Base-by-base conservation (phyloP, 2,329 filamentous ascomycete species). In the Pseudogymnoascus verrucosus region DNA sequence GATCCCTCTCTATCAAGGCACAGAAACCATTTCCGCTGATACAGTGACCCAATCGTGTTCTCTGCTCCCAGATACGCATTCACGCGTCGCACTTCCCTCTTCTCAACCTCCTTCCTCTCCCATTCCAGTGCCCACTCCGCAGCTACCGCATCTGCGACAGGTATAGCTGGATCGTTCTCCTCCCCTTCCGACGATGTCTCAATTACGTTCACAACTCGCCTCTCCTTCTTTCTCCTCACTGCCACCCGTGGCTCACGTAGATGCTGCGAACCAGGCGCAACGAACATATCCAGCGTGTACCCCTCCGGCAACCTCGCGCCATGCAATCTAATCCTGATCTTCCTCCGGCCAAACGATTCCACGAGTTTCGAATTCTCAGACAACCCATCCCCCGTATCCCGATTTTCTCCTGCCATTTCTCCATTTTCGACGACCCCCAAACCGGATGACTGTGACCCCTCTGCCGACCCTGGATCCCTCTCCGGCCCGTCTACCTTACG, bases 21-120 rank as follows among this genome's bases (percentile, higher is more conserved):
- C 16, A 89, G 69, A 65, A 84, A 89, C 88, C 87, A 90, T 44
- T 79, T 78, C 4, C 87, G 80, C 71, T 90, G 87, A 68, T 90
- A 82, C 3, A 90, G 77, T 39, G 86, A 89, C 5, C 82, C 84
- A 42, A 90, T 86, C 2, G 79, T 82, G 69, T 90, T 90, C 1
- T 69, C 78, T 0, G 88, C 85, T 4, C 88, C 87, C 0, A 82
- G 75, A 69, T 90, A 90, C 4, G 87, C 85, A 68, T 90, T 90
- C 5, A 80, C 84, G 1, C 72, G 71, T 6, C 84, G 81, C 23
- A 88, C 81, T 28, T 81, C 74, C 40, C 82, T 78, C 64, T 85
- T 80, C 63, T 83, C 77, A 7, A 79, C 70, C 68, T 82, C 78
- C 4, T 74, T 74, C 26, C 78, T 68, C 69, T 80, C 78, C 37